Conservation (phyloP, 1,284 basidiomycete genomes). For the Chondrostereum purpureum region DNA sequence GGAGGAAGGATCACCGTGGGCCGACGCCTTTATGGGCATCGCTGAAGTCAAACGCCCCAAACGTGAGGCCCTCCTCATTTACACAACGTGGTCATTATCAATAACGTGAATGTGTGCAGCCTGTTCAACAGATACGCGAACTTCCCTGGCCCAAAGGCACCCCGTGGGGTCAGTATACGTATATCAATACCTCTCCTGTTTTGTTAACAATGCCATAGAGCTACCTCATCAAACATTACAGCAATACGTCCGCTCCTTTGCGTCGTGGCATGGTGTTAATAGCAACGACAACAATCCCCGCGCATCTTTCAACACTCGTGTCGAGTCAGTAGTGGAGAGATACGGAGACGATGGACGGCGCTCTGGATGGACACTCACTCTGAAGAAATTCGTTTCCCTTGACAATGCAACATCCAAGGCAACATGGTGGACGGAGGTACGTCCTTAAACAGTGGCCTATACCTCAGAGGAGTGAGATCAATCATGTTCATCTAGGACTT, state of each 20-base stretch:
- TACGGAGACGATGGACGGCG: slow-evolving; percentile 23
- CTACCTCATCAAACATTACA: background rate
- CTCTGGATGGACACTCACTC: slow-evolving; percentile 33
- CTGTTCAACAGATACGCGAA: slow-evolving; percentile 14
- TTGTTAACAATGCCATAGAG: too few relatives aligned
- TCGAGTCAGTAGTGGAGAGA: slow-evolving; percentile 37
- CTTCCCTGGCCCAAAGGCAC: slow-evolving; percentile 18
- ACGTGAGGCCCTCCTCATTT: slow-evolving; percentile 19
- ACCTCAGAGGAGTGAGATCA: background rate
- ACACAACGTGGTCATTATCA: slow-evolving; percentile 1
- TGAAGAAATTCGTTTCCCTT: slow-evolving; percentile 24
- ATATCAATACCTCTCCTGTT: too few relatives aligned
- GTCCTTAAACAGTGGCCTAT: background rate
- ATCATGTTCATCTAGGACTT: slow-evolving; percentile 26
- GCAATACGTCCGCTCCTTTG: slow-evolving; percentile 19
- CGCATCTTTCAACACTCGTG: slow-evolving; percentile 41
- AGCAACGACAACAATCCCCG: slow-evolving; percentile 33
- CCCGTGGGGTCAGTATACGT: slow-evolving; percentile 13
- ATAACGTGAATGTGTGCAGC: background rate
- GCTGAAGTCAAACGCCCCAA: slow-evolving; percentile 36
- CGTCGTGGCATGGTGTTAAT: slow-evolving; percentile 34
- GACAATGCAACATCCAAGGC: slow-evolving; percentile 23
- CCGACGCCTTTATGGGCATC: slow-evolving; percentile 39
- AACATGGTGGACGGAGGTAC: slow-evolving; percentile 29
- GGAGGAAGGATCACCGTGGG: slow-evolving; percentile 22